Base-by-base conservation (phyloP, 306 rosid species). In the Vicia sativa region DNA sequence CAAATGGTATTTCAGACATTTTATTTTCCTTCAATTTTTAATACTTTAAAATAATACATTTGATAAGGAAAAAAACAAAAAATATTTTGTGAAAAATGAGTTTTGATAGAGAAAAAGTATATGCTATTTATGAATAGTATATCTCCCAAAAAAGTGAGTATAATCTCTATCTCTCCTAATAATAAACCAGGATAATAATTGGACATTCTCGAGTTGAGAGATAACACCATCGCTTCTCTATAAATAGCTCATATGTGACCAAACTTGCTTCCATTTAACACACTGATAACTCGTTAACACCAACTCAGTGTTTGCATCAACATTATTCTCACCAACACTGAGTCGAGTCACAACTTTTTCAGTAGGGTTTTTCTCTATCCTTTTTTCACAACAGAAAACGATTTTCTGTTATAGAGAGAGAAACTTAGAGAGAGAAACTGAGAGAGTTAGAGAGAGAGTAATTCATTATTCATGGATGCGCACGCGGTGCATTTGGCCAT, bases 401-500 rank as follows among this genome's bases (percentile, higher is more conserved):
- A 21, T 52, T 52, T 52, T 55, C 38, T 12, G 61, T 55, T 55
- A 55, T 55, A 55, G 19, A 55, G 37, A 55, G 62, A 26, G 31
- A 50, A 53, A 28, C 6, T 1, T 18, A 48, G 18, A 55, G 37
- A 54, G 61, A 26, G 31, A 49, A 53, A 26, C 5, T 16, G 7
- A 15, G 12, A 48, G 10, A 52, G 31, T 13, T 55, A 55, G 82
- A 14, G 42, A 14, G 29, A 65, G 25, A 65, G 75, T 10, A 52
- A 52, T 52, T 52, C 58, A 3, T 52, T 21, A 52, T 10, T 39
- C n/a, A 92, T 93, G 98, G 98, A 90, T 62, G 60, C 87, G 6
- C 87, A 83, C 68, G 75, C 95, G 34, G 42, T 86, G 76, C 98
- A 93, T 84, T 88, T 93, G 84, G 95, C 96, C 59, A 37, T 93